phyloP scores from a whole-genome alignment of 768 basidiomycete genomes.

The Tulasnella sp. region DNA sequence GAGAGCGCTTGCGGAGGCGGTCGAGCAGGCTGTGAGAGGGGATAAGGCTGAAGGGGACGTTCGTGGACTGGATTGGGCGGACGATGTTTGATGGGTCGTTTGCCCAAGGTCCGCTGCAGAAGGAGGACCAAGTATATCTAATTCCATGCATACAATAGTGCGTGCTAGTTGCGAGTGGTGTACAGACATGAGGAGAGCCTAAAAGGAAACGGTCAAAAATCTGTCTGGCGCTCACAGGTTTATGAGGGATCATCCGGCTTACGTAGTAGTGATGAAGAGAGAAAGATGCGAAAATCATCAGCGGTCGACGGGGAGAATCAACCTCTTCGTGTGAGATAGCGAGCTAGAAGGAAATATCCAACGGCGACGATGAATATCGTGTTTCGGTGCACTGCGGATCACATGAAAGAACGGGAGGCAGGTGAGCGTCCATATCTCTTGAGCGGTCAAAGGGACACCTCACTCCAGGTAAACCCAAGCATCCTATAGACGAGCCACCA shows the following conservation, averaged over 20 bases:
- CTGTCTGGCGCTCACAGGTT: no score
- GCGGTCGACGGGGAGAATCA: neutral
- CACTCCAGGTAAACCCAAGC: neutral
- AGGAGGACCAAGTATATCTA: neutral
- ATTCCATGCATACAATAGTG: neutral
- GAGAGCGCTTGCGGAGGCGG: constrained; percentile 4
- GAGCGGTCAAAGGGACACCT: neutral
- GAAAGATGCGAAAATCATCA: neutral
- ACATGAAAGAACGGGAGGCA: neutral
- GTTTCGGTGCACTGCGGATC: neutral
- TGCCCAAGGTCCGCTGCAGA: neutral
- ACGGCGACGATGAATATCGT: neutral
- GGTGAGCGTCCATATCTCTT: neutral
- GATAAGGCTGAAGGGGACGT: neutral
- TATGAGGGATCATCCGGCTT: neutral
- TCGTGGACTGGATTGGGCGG: constrained; percentile 6
- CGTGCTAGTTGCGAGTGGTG: neutral
- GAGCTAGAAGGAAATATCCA: neutral
- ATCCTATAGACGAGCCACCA: no score
- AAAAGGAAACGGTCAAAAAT: no score
- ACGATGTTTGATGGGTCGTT: neutral
- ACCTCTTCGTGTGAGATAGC: neutral
- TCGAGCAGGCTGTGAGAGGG: constrained; percentile 8
- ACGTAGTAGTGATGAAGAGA: neutral
- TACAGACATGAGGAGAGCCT: neutral